Base-by-base conservation (phyloP, 1,284 basidiomycete species). In the Rhizopogon hawkerae region DNA sequence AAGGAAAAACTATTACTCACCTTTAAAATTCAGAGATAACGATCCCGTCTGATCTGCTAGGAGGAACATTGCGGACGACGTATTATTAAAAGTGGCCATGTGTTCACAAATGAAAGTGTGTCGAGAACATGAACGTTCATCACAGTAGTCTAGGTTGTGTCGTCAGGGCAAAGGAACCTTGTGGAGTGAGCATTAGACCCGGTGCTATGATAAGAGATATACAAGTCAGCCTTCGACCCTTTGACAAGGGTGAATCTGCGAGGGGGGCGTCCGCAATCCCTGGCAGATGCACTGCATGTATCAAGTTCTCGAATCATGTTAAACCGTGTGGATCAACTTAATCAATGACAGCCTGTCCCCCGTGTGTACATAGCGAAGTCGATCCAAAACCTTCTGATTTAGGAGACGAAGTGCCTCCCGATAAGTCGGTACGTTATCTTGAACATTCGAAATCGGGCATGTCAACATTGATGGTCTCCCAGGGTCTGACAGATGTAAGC, bases 61-160 rank as follows among this genome's bases (percentile, higher is more conserved):
- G 3, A n/a, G 2, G 13, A 9, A 21, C 31, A 33, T 43, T 29
- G 11, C 18, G 16, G 11, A 9, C 29, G 41, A 33, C 9, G 35
- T 49, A 60, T 51, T 55, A 60, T 55, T 60, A 51, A 34, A 34
- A 38, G 14, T 29, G 21, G n/a, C 46, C 54, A 59, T 53, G 51
- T 39, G 57, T 34, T 35, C 29, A 21, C 7, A 42, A 14, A 43
- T 33, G 41, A 21, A 29, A 43, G 18, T n/a, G 6, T 29, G 16
- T 21, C 41, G 41, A 41, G 29, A 26, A 29, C 11, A 13, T 10
- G 18, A 33, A 21, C 18, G 5, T 33, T n/a, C 39, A 41, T 41
- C 14, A 42, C 26, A 31, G 18, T 11, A 6, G 29, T 21, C 16
- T 31, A 43, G 29, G 8, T 43, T 31, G 31, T 29, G 39, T 23